Conservation (phyloP, 257 asterid species). For the Fraxinus excelsior region DNA sequence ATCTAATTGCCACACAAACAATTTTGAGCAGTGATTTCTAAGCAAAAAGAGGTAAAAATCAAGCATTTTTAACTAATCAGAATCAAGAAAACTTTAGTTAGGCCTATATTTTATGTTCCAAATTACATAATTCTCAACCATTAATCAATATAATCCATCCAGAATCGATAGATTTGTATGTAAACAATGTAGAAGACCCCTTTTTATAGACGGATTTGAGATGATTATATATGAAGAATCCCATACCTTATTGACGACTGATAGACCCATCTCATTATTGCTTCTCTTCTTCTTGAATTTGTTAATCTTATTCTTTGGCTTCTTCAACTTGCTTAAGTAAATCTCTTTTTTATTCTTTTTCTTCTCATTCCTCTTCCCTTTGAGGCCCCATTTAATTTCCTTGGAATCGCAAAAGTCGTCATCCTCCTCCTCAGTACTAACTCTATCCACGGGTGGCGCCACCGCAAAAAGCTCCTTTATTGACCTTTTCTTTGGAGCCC, state of each 20-base stretch:
- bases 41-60: slow-evolving; percentile 26
- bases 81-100: slow-evolving; percentile 24
- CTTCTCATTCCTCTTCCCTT: slow-evolving; percentile 30
- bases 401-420: slow-evolving; percentile 23
- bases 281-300: slow-evolving; percentile 34
- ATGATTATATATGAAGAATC: slow-evolving; percentile 19
- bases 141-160: neutral
- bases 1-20: slow-evolving; percentile 33
- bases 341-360: slow-evolving; percentile 23
- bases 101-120: slow-evolving; percentile 55
- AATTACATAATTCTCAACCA: neutral
- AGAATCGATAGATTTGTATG: neutral
- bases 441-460: slow-evolving; percentile 58
- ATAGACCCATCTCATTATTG: slow-evolving; percentile 20
- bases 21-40: slow-evolving; percentile 36
- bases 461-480: slow-evolving; percentile 69
- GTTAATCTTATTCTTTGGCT: slow-evolving; percentile 37
- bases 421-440: slow-evolving; percentile 19
- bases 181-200: too few species aligned
- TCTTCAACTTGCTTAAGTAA: slow-evolving; percentile 32
- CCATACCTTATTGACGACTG: slow-evolving; percentile 49
- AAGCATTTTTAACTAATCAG: slow-evolving; percentile 22
- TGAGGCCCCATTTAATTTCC: slow-evolving; percentile 28
- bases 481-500: slow-evolving; percentile 70
- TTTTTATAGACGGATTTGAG: neutral